These are phyloP conservation scores for Ascoidea rubescens DNA, from an alignment of 805 yeast species.

Conservation along the genomic window DNA sequence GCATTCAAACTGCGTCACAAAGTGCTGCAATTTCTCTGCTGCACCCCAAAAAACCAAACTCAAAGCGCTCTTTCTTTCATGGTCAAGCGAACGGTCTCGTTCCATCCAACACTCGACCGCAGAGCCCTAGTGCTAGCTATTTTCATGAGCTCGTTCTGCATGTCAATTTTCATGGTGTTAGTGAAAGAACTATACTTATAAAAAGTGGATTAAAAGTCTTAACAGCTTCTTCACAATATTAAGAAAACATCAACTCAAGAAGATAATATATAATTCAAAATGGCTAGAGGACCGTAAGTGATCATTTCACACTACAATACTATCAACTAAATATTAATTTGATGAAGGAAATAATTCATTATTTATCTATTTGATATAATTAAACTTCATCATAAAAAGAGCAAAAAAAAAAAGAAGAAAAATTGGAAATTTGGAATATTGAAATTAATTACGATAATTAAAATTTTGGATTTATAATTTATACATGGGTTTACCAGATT, in stretches of 20 bases:
- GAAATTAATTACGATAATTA: too few species aligned
- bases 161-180: background rate
- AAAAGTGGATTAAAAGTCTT: background rate
- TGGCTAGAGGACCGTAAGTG: constrained; percentile 73
- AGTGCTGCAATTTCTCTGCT: background rate
- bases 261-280: constrained; percentile 21
- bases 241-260: background rate
- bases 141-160: background rate
- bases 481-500: too few species aligned
- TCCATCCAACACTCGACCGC: background rate
- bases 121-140: background rate
- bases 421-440: too few species aligned
- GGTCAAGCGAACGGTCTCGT: background rate
- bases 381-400: too few species aligned
- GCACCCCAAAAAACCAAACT: background rate
- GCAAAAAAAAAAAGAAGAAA: too few species aligned
- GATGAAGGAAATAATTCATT: background rate
- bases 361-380: too few species aligned
- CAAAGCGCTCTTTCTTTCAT: background rate
- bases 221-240: background rate
- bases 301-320: background rate
- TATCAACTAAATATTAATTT: background rate
- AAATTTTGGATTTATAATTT: too few species aligned
- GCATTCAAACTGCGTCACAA: background rate
- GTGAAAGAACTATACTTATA: background rate